Evolutionary conservation across 2,329 filamentous ascomycete species (phyloP).

Genomic region (Colletotrichum sp.): DNA sequence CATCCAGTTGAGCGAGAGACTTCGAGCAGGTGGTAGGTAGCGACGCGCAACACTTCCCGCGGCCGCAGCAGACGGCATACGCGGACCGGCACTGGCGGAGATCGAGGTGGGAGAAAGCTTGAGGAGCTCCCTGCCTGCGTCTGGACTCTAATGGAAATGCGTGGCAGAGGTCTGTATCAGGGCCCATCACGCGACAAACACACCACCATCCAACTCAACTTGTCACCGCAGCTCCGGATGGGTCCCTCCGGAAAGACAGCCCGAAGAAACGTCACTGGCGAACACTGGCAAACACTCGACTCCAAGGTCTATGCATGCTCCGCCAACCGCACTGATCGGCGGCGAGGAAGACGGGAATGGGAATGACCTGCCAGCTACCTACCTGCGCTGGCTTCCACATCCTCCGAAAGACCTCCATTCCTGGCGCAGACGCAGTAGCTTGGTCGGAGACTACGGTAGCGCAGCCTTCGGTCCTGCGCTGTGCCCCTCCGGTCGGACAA

Average conservation of each 20-base stretch:
- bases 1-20: not conserved
- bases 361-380: not conserved
- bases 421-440: not conserved
- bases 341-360: not conserved
- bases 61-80: not conserved
- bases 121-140: not conserved
- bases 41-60: not conserved
- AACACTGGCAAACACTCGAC: not conserved
- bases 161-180: not conserved
- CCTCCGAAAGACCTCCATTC: not conserved
- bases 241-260: not conserved
- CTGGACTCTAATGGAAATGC: not conserved
- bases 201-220: not conserved
- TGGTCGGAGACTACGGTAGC: not conserved
- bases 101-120: not conserved
- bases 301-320: constrained; percentile 12
- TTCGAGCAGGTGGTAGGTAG: not conserved
- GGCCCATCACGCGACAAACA: not conserved
- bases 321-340: not conserved
- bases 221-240: not conserved
- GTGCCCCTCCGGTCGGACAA: not conserved
- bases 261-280: not conserved
- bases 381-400: not conserved
- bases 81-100: not conserved
- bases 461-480: not conserved